Evolutionary conservation across 768 basidiomycete genomes (phyloP).

Genomic region (Leucogyrophana mollusca): DNA sequence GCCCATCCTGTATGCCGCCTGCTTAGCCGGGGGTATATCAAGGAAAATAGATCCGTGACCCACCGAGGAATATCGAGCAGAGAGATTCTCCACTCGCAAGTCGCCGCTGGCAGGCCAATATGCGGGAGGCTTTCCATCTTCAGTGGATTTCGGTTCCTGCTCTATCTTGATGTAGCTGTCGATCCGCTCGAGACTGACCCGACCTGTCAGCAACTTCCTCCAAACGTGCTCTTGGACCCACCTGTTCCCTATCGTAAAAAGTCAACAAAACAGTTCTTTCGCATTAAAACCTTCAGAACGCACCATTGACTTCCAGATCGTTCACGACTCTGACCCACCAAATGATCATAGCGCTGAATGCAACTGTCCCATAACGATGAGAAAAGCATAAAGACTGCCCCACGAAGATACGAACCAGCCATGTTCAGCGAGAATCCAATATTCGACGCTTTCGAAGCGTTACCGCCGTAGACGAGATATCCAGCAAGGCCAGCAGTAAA

Average conservation of each 20-base stretch:
- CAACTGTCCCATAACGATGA: background rate
- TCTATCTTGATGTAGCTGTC: conserved; percentile 56
- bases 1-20: conserved; percentile 40
- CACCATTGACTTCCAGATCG: conserved; percentile 11
- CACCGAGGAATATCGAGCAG: conserved; percentile 48
- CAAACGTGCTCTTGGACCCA: conserved; percentile 1
- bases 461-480: conserved; percentile 34
- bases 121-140: conserved; percentile 55
- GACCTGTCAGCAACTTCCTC: too few species aligned
- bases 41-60: background rate
- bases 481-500: conserved; percentile 29
- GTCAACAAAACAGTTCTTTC: too few species aligned
- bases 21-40: too few species aligned
- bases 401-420: conserved; percentile 27
- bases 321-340: conserved; percentile 24
- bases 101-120: conserved; percentile 65
- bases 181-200: conserved; percentile 31
- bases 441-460: conserved; percentile 14
- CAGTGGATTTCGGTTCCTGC: conserved; percentile 55
- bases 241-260: conserved; percentile 21
- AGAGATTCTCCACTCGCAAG: conserved; percentile 51
- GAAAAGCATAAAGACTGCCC: background rate
- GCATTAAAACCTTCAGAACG: too few species aligned
- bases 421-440: conserved; percentile 30
- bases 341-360: conserved; percentile 8